Percentiles rank a stretch among this genome's conserved stretches.
Evolutionary conservation across 305 asterid genomes (phyloP).

Genomic region (Petunia hybrid): DNA sequence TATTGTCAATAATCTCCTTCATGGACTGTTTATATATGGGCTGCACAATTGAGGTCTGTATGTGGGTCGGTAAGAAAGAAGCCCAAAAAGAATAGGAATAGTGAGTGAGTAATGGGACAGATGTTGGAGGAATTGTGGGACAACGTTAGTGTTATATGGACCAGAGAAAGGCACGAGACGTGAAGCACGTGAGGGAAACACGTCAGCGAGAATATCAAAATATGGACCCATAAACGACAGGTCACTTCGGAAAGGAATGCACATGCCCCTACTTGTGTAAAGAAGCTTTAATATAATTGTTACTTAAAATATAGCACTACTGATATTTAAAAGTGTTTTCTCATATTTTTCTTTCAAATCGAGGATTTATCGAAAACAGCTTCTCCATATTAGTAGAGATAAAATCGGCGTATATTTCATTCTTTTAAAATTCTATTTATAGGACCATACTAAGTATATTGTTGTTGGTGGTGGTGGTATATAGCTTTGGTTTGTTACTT

Average conservation of each 20-base stretch:
- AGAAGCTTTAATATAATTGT: background rate
- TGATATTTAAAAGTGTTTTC: background rate
- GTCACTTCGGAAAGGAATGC: constrained; percentile 27
- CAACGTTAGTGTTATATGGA: background rate
- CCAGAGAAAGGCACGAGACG: background rate
- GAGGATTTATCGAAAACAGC: background rate
- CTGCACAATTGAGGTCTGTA: no score
- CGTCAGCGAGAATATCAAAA: constrained; percentile 27
- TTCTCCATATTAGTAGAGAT: background rate
- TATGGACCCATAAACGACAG: constrained; percentile 13
- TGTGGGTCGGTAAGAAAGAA: background rate
- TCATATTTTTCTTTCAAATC: background rate
- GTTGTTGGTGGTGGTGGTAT: no score
- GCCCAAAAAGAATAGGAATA: no score
- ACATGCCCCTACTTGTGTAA: constrained; percentile 27
- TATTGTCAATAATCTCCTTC: no score
- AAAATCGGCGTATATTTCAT: background rate
- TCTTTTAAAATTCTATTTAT: background rate
- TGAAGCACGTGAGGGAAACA: constrained; percentile 3
- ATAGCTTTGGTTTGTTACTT: background rate
- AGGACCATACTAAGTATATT: background rate
- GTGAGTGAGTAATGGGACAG: no score
- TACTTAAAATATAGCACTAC: no score
- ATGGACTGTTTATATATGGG: no score
- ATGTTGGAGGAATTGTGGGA: background rate